Evolutionary conservation across 1,284 basidiomycete species (phyloP), one percentile per base, ranked within the genome.

Genomic region (Trichosporon sp.): DNA sequence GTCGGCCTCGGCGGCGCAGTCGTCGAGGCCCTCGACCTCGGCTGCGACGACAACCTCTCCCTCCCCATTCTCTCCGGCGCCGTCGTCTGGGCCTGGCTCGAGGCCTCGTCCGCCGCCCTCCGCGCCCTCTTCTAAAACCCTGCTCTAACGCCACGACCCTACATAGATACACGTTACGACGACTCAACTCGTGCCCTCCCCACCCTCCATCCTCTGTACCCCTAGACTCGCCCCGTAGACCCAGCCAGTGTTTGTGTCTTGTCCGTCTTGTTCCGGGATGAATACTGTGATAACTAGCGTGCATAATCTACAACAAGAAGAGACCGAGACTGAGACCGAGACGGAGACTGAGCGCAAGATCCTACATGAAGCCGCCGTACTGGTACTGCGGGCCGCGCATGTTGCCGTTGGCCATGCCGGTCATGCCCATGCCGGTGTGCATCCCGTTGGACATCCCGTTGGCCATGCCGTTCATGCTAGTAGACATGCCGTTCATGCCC

Each of bases 21-120:
- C 29, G 90, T 91, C 27, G 92, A 95, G 81, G 92, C 92, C 1
- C 84, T 95, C 42, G 95, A 98, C 81, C 85, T 98, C 12, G 93
- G 92, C 3, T 78, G 94, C 38, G 96, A 98, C 78, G 96, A 99
- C 81, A 98, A 99, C 82, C 83, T 98, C 47, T 95, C 93, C 5
- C 85, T 99, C 31, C 96, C 96, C 1, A 90, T 98, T 75, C 88
- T 98, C 60, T 91, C 92, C 21, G 95, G 94, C 0, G 89, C 89
- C 1, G 89, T 92, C 75, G 86, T 96, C 65, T 91, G 91, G 86
- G 75, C 74, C 3, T 84, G 82, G 80, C 74, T 85, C 60, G 73
- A 72, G 21, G 65, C 70, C 51, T 82, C 77, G 73, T 82, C 27
- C 3, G 56, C 56, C 6, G 56, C 56, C 7, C 18, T 60, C 13